Evolutionary conservation across 208 protist species (phyloP), one percentile per base, ranked within the genome.

Genomic region (Trypanosoma mega): DNA sequence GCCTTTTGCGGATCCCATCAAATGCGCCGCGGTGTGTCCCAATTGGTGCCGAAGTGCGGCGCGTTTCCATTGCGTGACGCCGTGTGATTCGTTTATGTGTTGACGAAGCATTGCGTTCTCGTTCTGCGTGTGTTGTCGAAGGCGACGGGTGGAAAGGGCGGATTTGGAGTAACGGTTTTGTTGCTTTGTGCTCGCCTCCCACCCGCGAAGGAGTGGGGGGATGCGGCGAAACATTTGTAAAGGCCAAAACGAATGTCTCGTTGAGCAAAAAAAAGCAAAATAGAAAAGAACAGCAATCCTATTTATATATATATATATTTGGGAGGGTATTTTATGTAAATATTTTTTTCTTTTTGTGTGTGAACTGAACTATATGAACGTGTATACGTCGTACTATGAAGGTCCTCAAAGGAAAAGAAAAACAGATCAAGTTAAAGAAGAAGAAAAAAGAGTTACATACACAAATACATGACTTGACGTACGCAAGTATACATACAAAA

Each of bases 51-150:
- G 72, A 16, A 68, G 62, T 5, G 53, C 43, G n/a, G 68, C 67
- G 4, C 63, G 68, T 23, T 50, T 0, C 3, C 60, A 39, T 48
- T 86, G 72, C 44, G 61, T 67, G 34, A 43, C 26, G 8, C 78
- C 76, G 45, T 77, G 76, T n/a, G 37, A 54, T 31, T 74, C 63
- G 46, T 86, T 93, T 12, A 89, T 30, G 0, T 47, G 0, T 46
- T 87, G 80, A 24, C 78, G 78, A 21, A 82, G 21, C 18, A 61
- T 46, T 31, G 65, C 61, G 50, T 60, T 74, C 7, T 56, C 44
- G 43, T 74, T 58, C 63, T 88, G 87, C n/a, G 54, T 3, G 30
- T 80, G 68, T 18, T 64, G 50, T 2, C 87, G 80, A n/a, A 30
- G 33, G 7, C 82, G 74, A 31, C 70, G 76, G n/a, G 56, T n/a